Evolutionary conservation across 1,284 basidiomycete genomes (phyloP), one percentile per base, ranked within the genome.

Genomic region (Apiotrichum mycotoxinovorans): DNA sequence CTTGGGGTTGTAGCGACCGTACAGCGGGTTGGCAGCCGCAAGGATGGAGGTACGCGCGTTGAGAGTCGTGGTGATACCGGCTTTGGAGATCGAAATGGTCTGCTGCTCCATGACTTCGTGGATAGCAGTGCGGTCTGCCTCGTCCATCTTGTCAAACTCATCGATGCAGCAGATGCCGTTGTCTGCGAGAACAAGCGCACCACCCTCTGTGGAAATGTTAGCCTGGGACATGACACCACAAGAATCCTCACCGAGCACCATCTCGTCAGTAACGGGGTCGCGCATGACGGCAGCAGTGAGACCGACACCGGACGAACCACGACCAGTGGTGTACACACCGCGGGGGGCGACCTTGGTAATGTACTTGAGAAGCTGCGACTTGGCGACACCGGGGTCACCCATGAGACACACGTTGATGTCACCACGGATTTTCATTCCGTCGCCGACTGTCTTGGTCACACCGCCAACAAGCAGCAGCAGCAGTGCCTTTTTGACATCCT

Each of bases 21-120:
- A 98, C 0, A 98, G 82, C 42, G 96, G 96, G 77, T 99, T 99
- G 43, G 96, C 96, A 10, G 96, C 96, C 0, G 96, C 96, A 12
- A 98, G 85, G 69, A 99, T 92, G 11, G 96, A 98, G 0, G 95
- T 97, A 40, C 96, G 86, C n/a, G 96, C 96, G 70, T 98, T 99
- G 38, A 98, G 82, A 0, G 96, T 98, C 0, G 96, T 98, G 0
- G 93, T 96, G 75, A 99, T 99, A 22, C 96, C 96, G 2, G 96
- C 96, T 79, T 99, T 99, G 44, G 93, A 94, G 66, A 99, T 99
- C 3, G 92, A 97, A 63, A 99, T 98, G 2, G 96, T 99, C 78
- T 99, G 95, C 73, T 99, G 95, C 77, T 99, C 95, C 96, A 99
- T 99, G 56, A 98, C 96, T 83, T 99, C 96, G 80, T 99, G 96